phyloP scores from a whole-genome alignment of 257 asterid genomes.

The Jaltomata sinuosa region DNA sequence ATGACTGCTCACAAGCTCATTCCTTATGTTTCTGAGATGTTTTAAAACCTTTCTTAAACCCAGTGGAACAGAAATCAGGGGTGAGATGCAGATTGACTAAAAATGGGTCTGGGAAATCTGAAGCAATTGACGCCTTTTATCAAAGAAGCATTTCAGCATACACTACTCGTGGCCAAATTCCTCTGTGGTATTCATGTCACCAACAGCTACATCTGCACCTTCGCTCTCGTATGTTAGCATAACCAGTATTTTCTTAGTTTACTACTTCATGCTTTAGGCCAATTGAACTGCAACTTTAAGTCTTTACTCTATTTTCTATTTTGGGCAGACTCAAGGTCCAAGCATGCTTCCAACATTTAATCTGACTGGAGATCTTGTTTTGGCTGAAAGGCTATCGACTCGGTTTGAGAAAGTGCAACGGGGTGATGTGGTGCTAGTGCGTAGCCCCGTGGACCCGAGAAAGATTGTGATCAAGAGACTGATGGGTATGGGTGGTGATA shows the following conservation, averaged over 20 bases:
- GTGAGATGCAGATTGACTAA: background rate
- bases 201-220: constrained; percentile 37
- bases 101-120: constrained; percentile 16
- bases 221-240: constrained; percentile 26
- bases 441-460: constrained; percentile 58
- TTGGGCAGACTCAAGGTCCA: constrained; percentile 50
- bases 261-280: background rate
- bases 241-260: background rate
- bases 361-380: constrained; percentile 33
- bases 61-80: background rate
- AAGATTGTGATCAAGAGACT: constrained; percentile 48
- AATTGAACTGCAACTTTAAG: background rate
- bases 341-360: constrained; percentile 74
- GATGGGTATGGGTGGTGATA: constrained; percentile 58
- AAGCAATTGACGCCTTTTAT: constrained; percentile 23
- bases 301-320: background rate
- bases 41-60: background rate
- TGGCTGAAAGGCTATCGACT: constrained; percentile 44
- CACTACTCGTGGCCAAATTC: constrained; percentile 32
- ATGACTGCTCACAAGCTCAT: background rate
- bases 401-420: constrained; percentile 41
- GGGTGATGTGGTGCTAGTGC: constrained; percentile 59
- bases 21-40: background rate
- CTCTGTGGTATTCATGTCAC: constrained; percentile 52
- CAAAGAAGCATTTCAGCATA: constrained; percentile 45